Evolutionary conservation across 352 stramenopile genomes (phyloP), one percentile per base, ranked within the genome.

Genomic region (Aphanomyces invadans): DNA sequence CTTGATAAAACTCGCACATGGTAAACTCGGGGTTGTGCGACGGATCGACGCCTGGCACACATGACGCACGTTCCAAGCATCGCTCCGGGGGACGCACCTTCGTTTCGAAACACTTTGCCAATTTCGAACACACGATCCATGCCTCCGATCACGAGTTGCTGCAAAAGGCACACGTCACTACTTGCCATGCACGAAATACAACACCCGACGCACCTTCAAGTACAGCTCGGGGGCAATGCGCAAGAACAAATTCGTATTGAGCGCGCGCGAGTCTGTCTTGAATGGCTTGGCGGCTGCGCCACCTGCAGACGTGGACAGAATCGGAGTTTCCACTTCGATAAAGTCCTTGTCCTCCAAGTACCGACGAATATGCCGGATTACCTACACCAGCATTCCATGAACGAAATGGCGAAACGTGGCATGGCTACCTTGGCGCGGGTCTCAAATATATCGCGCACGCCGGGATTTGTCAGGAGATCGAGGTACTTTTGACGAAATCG

Each of bases 1-100:
- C 97, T 78, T 95, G 79, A 76, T 99, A 99, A 72, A 98, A 99
- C 81, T 99, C 97, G 73, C 96, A 98, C 4, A 97, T 99, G 4
- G 97, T 99, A 76, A 99, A 99, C 79, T 99, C 97, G 7, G 97
- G 97, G 74, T 99, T 99, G 85, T 99, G 97, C 5, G 96, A 99
- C 59, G 97, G 80, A 73, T 99, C 96, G 67, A 99, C 83, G 56
- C 83, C 83, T 42, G 15, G 36, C 36, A 42, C 7, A 7, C 36
- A 21, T n/a, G n/a, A 51, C 19, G 15, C 9, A 1, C 10, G 7
- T n/a, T 25, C 10, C n/a, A 0, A 25, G 56, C 10, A 32, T n/a
- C 32, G 9, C 10, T 36, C 4, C n/a, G n/a, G n/a, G n/a, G n/a
- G n/a, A n/a, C n/a, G n/a, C 96, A 36, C 88, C 88, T 83, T 99